Conservation (phyloP, 306 rosid genomes). For the Prunus armeniaca region DNA sequence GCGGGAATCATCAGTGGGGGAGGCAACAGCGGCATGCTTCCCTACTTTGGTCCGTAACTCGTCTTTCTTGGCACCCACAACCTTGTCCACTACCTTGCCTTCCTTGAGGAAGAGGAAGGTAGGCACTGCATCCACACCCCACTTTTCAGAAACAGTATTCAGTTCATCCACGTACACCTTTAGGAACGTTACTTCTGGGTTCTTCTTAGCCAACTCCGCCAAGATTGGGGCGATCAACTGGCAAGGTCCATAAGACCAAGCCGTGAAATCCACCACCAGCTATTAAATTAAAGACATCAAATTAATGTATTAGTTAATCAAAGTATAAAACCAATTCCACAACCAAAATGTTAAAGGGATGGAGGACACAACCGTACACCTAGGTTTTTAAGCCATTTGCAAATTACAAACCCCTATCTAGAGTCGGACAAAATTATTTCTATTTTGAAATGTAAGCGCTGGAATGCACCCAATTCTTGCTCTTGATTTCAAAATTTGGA, state of each 20-base stretch:
- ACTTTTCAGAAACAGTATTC: slow-evolving; percentile 55
- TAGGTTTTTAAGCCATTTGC: no score
- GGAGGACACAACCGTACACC: no score
- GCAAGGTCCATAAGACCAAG: slow-evolving; percentile 91
- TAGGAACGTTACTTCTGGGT: slow-evolving; percentile 47
- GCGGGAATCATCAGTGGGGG: slow-evolving; percentile 9
- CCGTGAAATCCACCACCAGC: slow-evolving; percentile 93
- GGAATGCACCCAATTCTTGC: neutral
- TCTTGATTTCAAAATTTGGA: neutral
- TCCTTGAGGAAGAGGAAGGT: slow-evolving; percentile 77
- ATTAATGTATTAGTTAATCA: neutral
- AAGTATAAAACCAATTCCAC: neutral
- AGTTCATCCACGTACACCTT: slow-evolving; percentile 90
- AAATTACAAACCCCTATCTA: neutral
- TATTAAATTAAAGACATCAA: slow-evolving; percentile 14
- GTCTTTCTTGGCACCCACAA: slow-evolving; percentile 71
- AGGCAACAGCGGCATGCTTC: slow-evolving; percentile 40
- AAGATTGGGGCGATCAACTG: slow-evolving; percentile 67
- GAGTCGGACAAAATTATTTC: neutral
- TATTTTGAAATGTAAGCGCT: neutral
- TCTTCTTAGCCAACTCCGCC: slow-evolving; percentile 54
- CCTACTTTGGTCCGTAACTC: slow-evolving; percentile 27
- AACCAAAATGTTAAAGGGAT: no score
- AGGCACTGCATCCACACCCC: slow-evolving; percentile 70
- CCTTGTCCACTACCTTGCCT: slow-evolving; percentile 56